Evolutionary conservation across 1,284 basidiomycete species (phyloP), one percentile per base, ranked within the genome.

Genomic region (Cryptococcus sp.): DNA sequence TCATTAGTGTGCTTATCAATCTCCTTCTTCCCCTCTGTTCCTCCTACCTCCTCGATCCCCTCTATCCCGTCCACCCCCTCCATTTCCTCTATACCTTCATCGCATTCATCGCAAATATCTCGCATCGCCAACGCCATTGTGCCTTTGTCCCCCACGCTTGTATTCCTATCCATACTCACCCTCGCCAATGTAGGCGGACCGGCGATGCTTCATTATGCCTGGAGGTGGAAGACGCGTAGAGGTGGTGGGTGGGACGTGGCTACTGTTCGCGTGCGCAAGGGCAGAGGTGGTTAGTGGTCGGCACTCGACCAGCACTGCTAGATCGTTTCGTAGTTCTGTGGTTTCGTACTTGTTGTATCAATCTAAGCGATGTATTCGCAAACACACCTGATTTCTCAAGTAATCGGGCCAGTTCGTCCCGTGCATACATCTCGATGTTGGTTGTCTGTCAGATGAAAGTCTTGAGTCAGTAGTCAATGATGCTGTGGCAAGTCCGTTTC

Each of bases 231-330:
- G 64, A 66, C 64, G 8, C 53, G 65, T 13, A 48, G 72, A n/a
- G 71, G 70, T 0, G 74, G 74, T 1, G 65, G 68, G n/a, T 77
- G 76, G 76, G 74, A 77, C 25, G 69, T 71, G 1, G 73, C 76
- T 5, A 64, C 65, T 3, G 71, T 75, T n/a, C 68, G 68, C 10
- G 25, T 77, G 11, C 60, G 70, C 17, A 68, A 67, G 38, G 57
- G 52, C 13, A 52, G 48, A 4, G 23, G 31, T 40, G 51, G 51
- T 11, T 20, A 45, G 50, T 16, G 31, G 3, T 31, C 27, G 27
- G n/a, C n/a, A n/a, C n/a, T 25, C 6, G 25, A 25, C 25, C 6
- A 25, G 25, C 6, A 25, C 25, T 6, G 25, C 25, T 25, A 25
- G 6, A 6, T 3, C 6, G 25, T 25, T 25, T 25, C 25, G 25